These are phyloP conservation scores for Diphasiastrum complanatum DNA, from an alignment of 83 land plant species.

Conservation along the genomic window DNA sequence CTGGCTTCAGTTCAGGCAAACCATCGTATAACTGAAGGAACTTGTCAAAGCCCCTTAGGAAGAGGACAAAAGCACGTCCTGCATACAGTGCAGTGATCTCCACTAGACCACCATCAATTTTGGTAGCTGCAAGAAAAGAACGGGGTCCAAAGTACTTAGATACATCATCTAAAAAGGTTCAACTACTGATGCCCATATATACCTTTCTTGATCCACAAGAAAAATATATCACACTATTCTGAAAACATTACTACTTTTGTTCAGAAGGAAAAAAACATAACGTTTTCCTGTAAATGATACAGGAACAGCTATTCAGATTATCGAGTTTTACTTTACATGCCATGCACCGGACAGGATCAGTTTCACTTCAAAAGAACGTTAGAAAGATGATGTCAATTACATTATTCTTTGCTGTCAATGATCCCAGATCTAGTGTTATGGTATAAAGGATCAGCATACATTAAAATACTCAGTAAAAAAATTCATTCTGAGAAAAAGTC, in stretches of 20 bases:
- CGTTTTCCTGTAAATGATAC: too few species aligned
- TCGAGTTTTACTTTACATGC: too few species aligned
- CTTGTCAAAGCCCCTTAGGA: conserved; percentile 38
- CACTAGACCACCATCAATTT: conserved; percentile 18
- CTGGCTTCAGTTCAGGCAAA: conserved; percentile 23
- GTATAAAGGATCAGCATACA: too few species aligned
- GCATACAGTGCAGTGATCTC: conserved; percentile 23
- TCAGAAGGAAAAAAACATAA: background rate
- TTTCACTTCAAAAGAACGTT: too few species aligned
- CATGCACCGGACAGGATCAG: too few species aligned
- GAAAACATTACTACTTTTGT: too few species aligned
- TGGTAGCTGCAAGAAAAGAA: conserved; percentile 17
- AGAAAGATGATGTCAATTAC: too few species aligned
- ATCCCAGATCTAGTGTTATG: background rate
- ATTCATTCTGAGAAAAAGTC: background rate
- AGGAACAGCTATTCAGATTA: too few species aligned
- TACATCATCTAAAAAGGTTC: background rate
- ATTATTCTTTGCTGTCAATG: too few species aligned
- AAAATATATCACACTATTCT: too few species aligned
- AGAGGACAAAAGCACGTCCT: conserved; percentile 28
- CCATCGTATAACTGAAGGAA: conserved; percentile 37
- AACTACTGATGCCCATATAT: background rate
- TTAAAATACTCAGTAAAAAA: background rate
- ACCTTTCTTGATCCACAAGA: background rate
- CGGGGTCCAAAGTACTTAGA: background rate